A percentile compares a stretch with the other conserved stretches of the same genome.
Evolutionary conservation across 2,329 filamentous ascomycete genomes (phyloP).

Genomic region (Aspergillus neoniger): DNA sequence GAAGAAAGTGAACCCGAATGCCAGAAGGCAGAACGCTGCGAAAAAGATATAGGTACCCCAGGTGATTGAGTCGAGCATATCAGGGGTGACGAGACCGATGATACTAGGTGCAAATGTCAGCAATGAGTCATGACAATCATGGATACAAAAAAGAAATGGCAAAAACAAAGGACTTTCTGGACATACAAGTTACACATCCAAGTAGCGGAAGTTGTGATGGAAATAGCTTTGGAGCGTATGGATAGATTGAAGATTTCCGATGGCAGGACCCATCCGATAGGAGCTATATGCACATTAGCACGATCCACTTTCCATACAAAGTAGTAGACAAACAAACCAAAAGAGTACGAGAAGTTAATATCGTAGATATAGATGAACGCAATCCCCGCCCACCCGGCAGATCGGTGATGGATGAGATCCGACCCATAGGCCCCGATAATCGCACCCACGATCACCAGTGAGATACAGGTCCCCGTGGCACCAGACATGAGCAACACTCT

Average conservation of each 20-base stretch:
- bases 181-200: slow-evolving; percentile 45
- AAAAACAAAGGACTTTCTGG: too few species aligned
- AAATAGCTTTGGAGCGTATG: slow-evolving; percentile 41
- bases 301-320: background rate
- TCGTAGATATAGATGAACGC: slow-evolving; percentile 44
- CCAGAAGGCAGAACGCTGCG: slow-evolving; percentile 40
- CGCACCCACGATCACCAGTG: slow-evolving; percentile 39
- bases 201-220: slow-evolving; percentile 41
- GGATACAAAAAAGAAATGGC: background rate
- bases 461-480: slow-evolving; percentile 38
- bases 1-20: slow-evolving; percentile 37
- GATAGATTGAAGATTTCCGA: slow-evolving; percentile 44
- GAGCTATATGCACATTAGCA: slow-evolving; percentile 25
- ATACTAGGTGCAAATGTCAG: slow-evolving; percentile 26
- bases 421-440: slow-evolving; percentile 37
- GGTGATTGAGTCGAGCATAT: slow-evolving; percentile 41
- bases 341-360: slow-evolving; percentile 42
- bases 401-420: slow-evolving; percentile 29
- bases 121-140: background rate
- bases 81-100: slow-evolving; percentile 40
- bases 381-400: slow-evolving; percentile 40
- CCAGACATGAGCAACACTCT: slow-evolving; percentile 39
- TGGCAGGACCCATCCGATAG: slow-evolving; percentile 43
- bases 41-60: slow-evolving; percentile 46
- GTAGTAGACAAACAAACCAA: slow-evolving; percentile 27